Evolutionary conservation across 495 filamentous ascomycete species (phyloP).

Genomic region (Pyrenula massariospora): DNA sequence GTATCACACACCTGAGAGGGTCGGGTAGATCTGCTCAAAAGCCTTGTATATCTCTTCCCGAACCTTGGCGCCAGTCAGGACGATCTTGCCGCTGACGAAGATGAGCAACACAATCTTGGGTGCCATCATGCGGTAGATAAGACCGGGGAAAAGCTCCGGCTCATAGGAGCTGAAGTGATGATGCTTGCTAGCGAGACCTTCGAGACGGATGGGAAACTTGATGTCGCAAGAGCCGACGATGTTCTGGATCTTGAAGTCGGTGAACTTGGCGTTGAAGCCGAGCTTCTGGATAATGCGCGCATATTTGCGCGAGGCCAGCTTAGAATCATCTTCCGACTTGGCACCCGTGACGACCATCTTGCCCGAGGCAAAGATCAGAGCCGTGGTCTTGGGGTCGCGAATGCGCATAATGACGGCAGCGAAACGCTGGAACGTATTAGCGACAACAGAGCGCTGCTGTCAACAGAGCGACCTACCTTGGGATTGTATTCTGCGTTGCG

Average conservation of each 20-base stretch:
- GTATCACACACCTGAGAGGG: conserved; percentile 54
- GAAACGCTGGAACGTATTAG: conserved; percentile 71
- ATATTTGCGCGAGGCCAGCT: conserved; percentile 94
- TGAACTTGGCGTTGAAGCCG: conserved; percentile 98
- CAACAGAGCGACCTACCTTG: conserved; percentile 52
- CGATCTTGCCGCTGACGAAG: conserved; percentile 98
- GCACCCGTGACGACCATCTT: conserved; percentile 99
- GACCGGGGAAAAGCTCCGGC: conserved; percentile 94
- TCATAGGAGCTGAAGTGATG: conserved; percentile 99
- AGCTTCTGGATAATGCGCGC: conserved; percentile 99
- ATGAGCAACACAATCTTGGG: conserved; percentile 98
- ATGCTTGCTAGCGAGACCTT: conserved; percentile 89
- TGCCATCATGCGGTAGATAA: conserved; percentile 99
- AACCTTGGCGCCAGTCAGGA: conserved; percentile 94
- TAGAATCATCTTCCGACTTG: conserved; percentile 96
- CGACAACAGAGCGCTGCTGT: conserved; percentile 29
- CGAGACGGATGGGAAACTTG: conserved; percentile 96
- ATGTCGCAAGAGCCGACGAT: conserved; percentile 98
- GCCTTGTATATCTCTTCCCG: conserved; percentile 98
- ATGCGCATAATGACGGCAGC: conserved; percentile 99
- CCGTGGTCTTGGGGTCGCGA: conserved; percentile 96
- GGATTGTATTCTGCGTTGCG: conserved; percentile 98
- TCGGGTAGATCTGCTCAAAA: conserved; percentile 98
- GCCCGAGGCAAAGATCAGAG: conserved; percentile 92
- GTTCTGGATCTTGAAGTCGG: conserved; percentile 99